Evolutionary conservation across 305 asterid genomes (phyloP), one percentile per base, ranked within the genome.

Genomic region (Rubia tinctorum): DNA sequence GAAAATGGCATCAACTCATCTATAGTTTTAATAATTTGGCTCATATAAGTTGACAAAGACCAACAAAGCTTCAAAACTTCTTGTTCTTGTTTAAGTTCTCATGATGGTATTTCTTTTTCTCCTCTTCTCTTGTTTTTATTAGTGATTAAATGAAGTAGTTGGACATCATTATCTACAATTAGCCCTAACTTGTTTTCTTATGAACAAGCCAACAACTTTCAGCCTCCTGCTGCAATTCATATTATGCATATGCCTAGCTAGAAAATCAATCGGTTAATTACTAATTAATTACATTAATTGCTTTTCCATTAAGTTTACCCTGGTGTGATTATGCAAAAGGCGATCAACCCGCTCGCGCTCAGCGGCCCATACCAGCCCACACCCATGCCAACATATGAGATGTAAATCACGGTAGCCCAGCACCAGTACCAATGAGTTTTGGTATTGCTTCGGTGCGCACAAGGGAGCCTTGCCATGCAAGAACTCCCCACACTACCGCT

Each of bases 271-370:
- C 7, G n/a, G 8, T 39, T 43, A 39, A 8, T 27, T 59, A 27
- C 1, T 23, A 59, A 59, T 10, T 22, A 9, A 23, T 59, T 11
- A 11, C 60, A 22, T 59, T n/a, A 20, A 27, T 37, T 43, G 42
- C 25, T 71, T 71, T 63, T 37, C 5, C 12, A 64, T 56, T 73
- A 61, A 58, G 69, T 20, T 68, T 75, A 66, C 68, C 77, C 78
- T 70, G 73, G 82, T 80, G 64, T 56, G 85, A 73, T 78, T 53
- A 80, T 45, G 71, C 64, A 66, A 71, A n/a, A n/a, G n/a, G n/a
- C n/a, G n/a, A n/a, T n/a, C n/a, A n/a, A n/a, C n/a, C n/a, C n/a
- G n/a, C n/a, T n/a, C n/a, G n/a, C n/a, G n/a, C n/a, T n/a, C n/a
- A n/a, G n/a, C n/a, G n/a, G n/a, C n/a, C n/a, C n/a, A n/a, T n/a